A percentile compares a stretch with the other conserved stretches of the same genome.
phyloP scores from a whole-genome alignment of 371 early-diverging fungal species.

The Mucor indicus region DNA sequence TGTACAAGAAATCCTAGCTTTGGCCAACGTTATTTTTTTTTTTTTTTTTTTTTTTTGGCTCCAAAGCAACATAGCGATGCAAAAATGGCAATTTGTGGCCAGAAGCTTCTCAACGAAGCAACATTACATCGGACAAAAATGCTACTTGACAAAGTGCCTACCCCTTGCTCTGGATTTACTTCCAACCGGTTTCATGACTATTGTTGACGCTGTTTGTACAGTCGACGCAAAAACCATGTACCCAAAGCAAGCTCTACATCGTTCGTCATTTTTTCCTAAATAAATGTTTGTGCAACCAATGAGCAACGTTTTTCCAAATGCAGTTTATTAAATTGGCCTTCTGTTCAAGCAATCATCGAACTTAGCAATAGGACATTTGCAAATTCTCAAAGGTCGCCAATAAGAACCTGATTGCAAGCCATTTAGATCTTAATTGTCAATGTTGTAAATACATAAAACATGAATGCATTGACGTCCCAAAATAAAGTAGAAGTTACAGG shows the following conservation, averaged over 20 bases:
- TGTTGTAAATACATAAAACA: too few species aligned
- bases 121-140: constrained; percentile 5
- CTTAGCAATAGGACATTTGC: too few species aligned
- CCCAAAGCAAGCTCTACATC: not conserved
- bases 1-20: constrained; percentile 3
- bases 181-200: constrained; percentile 1
- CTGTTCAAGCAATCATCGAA: too few species aligned
- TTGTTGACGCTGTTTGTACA: constrained; percentile 5
- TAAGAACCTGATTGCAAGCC: too few species aligned
- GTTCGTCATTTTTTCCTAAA: too few species aligned
- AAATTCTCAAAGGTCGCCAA: too few species aligned
- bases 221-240: constrained; percentile 4
- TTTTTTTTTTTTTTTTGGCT: constrained; percentile 2
- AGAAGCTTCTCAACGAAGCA: constrained; percentile 2
- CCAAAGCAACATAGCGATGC: constrained; percentile 3
- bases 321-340: not conserved
- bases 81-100: constrained; percentile 6
- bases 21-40: not conserved
- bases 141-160: constrained; percentile 3
- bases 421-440: too few species aligned
- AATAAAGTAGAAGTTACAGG: too few species aligned
- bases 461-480: too few species aligned
- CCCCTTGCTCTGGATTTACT: not conserved
- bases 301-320: too few species aligned
- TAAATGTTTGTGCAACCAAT: too few species aligned